Percentiles rank a stretch among this genome's conserved stretches.
These are phyloP conservation scores for Beauveria sp. DNA, from an alignment of 2,329 filamentous ascomycete species.

Conservation along the genomic window DNA sequence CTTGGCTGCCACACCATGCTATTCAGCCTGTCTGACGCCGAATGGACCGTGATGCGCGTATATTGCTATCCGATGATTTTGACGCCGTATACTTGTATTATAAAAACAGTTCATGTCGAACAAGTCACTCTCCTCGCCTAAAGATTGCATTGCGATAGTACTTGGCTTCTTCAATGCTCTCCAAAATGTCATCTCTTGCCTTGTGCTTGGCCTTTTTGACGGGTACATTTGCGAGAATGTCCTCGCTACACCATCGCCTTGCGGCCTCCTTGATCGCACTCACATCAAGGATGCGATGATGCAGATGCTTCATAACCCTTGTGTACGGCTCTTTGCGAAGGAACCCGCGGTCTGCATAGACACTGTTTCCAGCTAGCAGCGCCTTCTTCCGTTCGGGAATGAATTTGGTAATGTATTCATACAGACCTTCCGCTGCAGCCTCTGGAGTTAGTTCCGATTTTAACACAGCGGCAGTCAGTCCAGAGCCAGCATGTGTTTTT, in stretches of 20 bases:
- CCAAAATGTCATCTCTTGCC: conserved; percentile 81
- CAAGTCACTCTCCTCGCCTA: conserved; percentile 1
- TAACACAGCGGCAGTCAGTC: conserved; percentile 70
- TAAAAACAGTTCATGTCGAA: background rate
- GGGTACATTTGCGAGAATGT: conserved; percentile 32
- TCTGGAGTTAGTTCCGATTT: conserved; percentile 65
- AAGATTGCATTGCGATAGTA: conserved; percentile 75
- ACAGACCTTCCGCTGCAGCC: conserved; percentile 62
- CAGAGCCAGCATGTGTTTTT: conserved; percentile 69
- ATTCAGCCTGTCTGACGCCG: background rate
- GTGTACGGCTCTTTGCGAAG: conserved; percentile 67
- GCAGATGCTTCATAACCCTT: conserved; percentile 65
- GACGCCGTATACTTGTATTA: background rate
- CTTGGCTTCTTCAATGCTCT: conserved; percentile 86
- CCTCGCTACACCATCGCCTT: conserved; percentile 65
- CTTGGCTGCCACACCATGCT: background rate
- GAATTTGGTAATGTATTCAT: conserved; percentile 68
- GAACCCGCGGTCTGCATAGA: conserved; percentile 84
- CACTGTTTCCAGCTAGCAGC: conserved; percentile 83
- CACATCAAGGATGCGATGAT: conserved; percentile 88
- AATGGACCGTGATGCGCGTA: background rate
- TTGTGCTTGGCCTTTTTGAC: conserved; percentile 62
- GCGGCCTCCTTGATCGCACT: conserved; percentile 89
- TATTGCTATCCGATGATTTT: background rate
- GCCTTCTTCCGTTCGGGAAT: conserved; percentile 60